Evolutionary conservation across 1,284 basidiomycete genomes (phyloP), one percentile per base, ranked within the genome.

Genomic region (Cerioporus squamosus): DNA sequence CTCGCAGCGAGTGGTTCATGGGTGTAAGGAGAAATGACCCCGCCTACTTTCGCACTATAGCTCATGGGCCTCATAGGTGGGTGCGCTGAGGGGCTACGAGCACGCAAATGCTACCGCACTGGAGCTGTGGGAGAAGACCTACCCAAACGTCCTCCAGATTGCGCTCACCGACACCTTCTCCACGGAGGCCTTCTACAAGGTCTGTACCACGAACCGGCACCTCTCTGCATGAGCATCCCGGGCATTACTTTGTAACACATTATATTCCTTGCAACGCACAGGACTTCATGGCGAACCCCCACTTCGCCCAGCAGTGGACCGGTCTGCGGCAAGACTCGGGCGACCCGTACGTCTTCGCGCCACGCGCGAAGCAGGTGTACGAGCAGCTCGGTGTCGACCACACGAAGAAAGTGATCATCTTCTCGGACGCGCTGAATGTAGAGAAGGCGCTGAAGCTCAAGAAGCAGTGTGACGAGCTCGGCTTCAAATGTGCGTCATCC

Each of bases 91-190:
- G 63, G 94, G 94, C 1, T 97, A 97, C 70, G 83, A 88, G 56
- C 75, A 83, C 42, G 88, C 88, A 18, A 94, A 97, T 71, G 77
- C 80, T 0, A 75, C 78, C 8, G 92, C 94, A 0, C 79, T 97
- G 71, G 82, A 89, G 49, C 80, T 94, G 53, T 98, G 95, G 95
- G 91, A 97, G 70, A 73, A 83, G 47, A 83, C 88, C 7, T 96
- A 94, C 67, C 80, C 82, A 1, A 73, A 83, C 26, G 74, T 75
- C 6, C 71, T 79, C 1, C 77, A 88, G 6, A 85, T 93, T 54
- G 93, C 95, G 20, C 78, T 97, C 43, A 97, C 96, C 10, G 95
- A 98, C 74, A 98, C 95, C 0, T 97, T 97, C 74, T 92, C 94
- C 4, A 91, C 90, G 3, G 76, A 83, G 40, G 87, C 85, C 0